A percentile compares a stretch with the other conserved stretches of the same genome.
phyloP scores from a whole-genome alignment of 2,329 filamentous ascomycete species.

The Stenocarpella maydis region DNA sequence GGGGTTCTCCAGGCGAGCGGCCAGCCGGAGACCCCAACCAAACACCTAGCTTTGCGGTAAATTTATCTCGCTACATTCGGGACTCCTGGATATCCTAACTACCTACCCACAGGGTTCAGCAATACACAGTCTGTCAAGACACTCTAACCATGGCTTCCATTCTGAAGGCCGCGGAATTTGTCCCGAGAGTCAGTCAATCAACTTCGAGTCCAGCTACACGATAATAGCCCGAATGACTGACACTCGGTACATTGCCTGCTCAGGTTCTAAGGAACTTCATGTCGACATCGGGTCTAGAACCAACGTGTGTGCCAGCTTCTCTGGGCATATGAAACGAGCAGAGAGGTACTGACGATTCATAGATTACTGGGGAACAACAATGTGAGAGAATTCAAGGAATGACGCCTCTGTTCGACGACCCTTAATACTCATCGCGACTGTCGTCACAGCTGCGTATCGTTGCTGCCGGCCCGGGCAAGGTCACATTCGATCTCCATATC shows the following conservation, averaged over 20 bases:
- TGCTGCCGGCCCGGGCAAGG: conserved; percentile 69
- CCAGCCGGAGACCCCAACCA: background rate
- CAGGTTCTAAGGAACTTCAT: conserved; percentile 89
- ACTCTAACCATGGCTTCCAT: conserved; percentile 24
- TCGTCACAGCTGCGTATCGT: conserved; percentile 69
- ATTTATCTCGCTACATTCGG: background rate
- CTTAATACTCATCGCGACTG: background rate
- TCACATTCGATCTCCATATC: conserved; percentile 80
- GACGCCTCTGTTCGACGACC: background rate
- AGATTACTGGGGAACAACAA: conserved; percentile 29
- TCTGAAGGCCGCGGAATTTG: background rate
- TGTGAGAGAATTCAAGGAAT: conserved; percentile 12
- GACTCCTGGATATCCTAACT: background rate
- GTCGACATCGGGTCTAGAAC: conserved; percentile 85
- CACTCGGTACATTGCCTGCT: background rate
- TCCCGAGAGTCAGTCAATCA: conserved; percentile 25
- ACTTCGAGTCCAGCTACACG: background rate
- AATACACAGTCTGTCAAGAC: background rate
- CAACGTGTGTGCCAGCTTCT: conserved; percentile 66
- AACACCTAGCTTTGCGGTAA: background rate
- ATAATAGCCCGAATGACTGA: background rate
- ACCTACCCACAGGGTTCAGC: background rate
- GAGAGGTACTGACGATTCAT: background rate
- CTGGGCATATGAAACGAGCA: background rate
- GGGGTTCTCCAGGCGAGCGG: background rate